Evolutionary conservation across 2,329 filamentous ascomycete species (phyloP), one percentile per base, ranked within the genome.

Genomic region (Trichoderma aggressivum): DNA sequence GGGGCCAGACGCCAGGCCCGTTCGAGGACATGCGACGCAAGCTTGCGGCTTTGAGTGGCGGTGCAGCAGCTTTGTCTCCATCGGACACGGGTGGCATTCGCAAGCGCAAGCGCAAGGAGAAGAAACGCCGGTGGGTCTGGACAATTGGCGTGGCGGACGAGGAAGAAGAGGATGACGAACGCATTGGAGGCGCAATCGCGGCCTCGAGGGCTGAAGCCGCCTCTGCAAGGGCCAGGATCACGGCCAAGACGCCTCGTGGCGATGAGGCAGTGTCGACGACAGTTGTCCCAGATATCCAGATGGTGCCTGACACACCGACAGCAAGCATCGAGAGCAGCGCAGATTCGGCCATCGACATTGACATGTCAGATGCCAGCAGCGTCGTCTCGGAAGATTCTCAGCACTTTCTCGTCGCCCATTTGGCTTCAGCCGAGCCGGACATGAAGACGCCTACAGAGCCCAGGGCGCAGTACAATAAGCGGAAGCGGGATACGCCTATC

Each of bases 111-210:
- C 77, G 81, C 36, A 83, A 82, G 76, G 89, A 90, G 74, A 90
- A 89, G 84, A 89, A 87, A 79, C 82, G 88, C 14, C 86, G 86
- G 56, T 91, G 89, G 89, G 86, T 89, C 43, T 91, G 89, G 89
- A 91, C 89, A 1, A 90, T 91, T 58, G 87, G 86, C 3, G 84
- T 85, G 71, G 86, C 87, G 1, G 84, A 83, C 2, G 82, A 85
- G 8, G 82, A 81, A 3, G 82, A 81, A 7, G 80, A 84, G 16
- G 81, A 83, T 16, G 81, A 84, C 61, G 81, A 82, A 70, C 80
- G 82, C 36, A 77, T 84, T 5, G 82, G 82, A 43, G 84, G 82
- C 1, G 83, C 84, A 3, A 78, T 85, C 24, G 79, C 81, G 16
- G 83, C 84, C 7, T 73, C 83, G 5, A 78, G 81, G 21, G 78